phyloP scores from a whole-genome alignment of 2,329 filamentous ascomycete genomes.

The Polytolypa hystricis region DNA sequence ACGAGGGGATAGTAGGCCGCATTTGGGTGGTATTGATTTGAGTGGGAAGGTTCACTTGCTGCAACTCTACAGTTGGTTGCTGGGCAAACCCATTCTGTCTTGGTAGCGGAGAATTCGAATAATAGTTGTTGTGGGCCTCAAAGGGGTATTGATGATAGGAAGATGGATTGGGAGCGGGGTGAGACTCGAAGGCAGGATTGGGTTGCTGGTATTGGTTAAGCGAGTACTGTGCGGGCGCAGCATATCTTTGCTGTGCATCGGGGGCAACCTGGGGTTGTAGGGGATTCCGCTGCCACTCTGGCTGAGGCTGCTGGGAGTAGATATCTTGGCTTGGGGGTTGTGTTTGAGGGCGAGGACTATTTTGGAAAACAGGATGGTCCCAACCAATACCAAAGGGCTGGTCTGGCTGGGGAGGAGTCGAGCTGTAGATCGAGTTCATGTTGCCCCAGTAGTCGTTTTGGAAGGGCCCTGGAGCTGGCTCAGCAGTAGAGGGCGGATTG shows the following conservation, averaged over 20 bases:
- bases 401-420: constrained; percentile 14
- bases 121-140: constrained; percentile 21
- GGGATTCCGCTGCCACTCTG: constrained; percentile 7
- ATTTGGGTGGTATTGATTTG: not conserved
- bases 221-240: constrained; percentile 21
- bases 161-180: too few species aligned
- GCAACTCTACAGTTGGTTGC: constrained; percentile 7
- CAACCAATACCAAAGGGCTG: constrained; percentile 25
- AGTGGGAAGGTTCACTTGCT: constrained; percentile 5
- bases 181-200: constrained; percentile 7
- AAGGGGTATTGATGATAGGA: constrained; percentile 25
- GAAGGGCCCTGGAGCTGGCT: constrained; percentile 17
- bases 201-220: constrained; percentile 8
- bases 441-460: constrained; percentile 28
- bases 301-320: constrained; percentile 16
- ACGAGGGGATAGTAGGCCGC: constrained; percentile 3
- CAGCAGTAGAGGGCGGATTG: constrained; percentile 19
- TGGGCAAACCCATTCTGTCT: constrained; percentile 4
- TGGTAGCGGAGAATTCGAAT: constrained; percentile 10
- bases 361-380: constrained; percentile 27
- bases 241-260: constrained; percentile 15
- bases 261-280: constrained; percentile 5
- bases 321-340: constrained; percentile 16
- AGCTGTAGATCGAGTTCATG: constrained; percentile 23
- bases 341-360: constrained; percentile 17